Evolutionary conservation across 2,329 filamentous ascomycete species (phyloP), one percentile per base, ranked within the genome.

Genomic region (Cordyceps fumosorosea): DNA sequence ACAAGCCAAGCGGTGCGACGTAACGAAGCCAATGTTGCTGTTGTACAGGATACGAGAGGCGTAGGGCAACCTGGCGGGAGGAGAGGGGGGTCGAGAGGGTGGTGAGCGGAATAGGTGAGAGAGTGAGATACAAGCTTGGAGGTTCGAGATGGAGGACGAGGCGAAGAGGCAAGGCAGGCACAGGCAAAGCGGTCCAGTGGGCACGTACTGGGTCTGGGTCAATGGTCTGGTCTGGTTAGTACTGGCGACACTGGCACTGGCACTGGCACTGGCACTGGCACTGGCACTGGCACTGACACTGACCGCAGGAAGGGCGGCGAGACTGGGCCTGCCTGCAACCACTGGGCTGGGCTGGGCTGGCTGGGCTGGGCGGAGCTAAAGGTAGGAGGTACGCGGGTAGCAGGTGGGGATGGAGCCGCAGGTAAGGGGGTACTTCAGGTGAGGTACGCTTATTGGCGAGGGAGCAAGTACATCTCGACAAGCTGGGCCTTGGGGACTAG

Each of bases 91-190:
- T 34, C 29, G 51, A 50, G 51, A 55, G 32, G 51, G 52, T 40
- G 42, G 51, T 55, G 59, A 20, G 22, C 40, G 44, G 52, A 61
- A 18, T 44, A 61, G 29, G 29, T 26, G 24, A 34, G 53, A 48
- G 50, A 44, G 32, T 56, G 51, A 61, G 59, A 44, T 22, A 61
- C 59, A 55, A 55, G 51, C 32, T 40, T 50, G 59, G 44, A 61
- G 48, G 56, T 51, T 59, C 11, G 37, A 52, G 56, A 59, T 42
- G 56, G 47, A 51, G 37, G 56, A 58, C 37, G 37, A 42, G 37
- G 37, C 26, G 22, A 22, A 58, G 56, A 16, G 32, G 54, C 54
- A 24, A 45, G 42, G 29, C 29, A 29, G 29, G 5, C 29, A 29
- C 29, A 29, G 29, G 29, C 29, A 29, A 37, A 37, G 34, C 10